Base-by-base conservation (phyloP, 495 filamentous ascomycete species). In the Recurvomyces mirabilis region DNA sequence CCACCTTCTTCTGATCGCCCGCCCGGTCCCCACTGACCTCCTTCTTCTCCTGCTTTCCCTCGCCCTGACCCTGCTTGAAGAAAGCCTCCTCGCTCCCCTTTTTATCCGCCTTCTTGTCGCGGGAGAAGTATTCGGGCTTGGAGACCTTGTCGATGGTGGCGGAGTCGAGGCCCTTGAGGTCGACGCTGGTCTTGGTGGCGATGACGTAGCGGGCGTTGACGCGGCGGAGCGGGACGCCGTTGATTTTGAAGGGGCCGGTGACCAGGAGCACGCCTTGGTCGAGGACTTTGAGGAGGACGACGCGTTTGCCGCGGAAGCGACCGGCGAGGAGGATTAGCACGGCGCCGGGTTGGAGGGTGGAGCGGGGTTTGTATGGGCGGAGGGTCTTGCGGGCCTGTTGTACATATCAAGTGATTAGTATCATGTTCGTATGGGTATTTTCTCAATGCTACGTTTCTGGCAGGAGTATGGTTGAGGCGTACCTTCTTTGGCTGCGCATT, bases 281-380 rank as follows among this genome's bases (percentile, higher is more conserved):
- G 63, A 99, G 87, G 71, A 80, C 74, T 77, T 95, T 96, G 66
- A 99, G 84, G 67, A 94, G 87, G 63, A 99, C 73, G 61, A 99
- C 93, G 65, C 93, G 93, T 84, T 95, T 96, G 74, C 93, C 93
- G 60, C 93, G 91, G 84, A 96, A 99, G 63, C 93, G 91, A 60
- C 93, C 93, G 69, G 93, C 91, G 61, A 99, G 85, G 65, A 99
- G 84, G 68, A 99, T 96, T 60, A 99, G 79, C 60, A 96, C 74
- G 64, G 85, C 81, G 66, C 93, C 93, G 65, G 91, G 93, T 64
- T 79, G 72, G 59, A 99, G 88, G 52, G 82, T 80, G 57, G 80
- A 67, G 57, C 93, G 88, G 54, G 84, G 74, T 65, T 84, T 80
- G 61, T 87, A 75, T 47, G 87, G 73, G 55, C 85, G 86, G 64